Conservation (phyloP, 2,329 filamentous ascomycete genomes). For the Stagonosporopsis chrysanthemi region DNA sequence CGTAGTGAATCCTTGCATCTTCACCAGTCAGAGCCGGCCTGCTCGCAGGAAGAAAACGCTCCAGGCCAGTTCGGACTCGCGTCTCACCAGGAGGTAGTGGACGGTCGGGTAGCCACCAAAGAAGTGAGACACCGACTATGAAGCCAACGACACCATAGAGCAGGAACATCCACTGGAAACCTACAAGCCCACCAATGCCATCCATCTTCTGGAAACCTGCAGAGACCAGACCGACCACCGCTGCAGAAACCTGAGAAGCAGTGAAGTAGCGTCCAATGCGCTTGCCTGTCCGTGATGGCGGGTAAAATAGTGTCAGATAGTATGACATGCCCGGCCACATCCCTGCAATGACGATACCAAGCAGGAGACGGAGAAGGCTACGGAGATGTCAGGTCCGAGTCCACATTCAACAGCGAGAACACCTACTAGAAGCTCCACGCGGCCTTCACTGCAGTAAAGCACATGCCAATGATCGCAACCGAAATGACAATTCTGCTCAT, state of each 20-base stretch:
- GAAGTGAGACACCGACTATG: conserved; percentile 72
- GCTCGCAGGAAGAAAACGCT: conserved; percentile 71
- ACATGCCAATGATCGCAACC: conserved; percentile 82
- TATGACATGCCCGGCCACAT: conserved; percentile 98
- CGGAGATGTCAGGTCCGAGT: background rate
- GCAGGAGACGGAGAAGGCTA: conserved; percentile 78
- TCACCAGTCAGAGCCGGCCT: conserved; percentile 76
- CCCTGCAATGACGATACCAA: conserved; percentile 87
- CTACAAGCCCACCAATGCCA: conserved; percentile 74
- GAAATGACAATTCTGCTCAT: conserved; percentile 91
- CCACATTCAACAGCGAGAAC: background rate
- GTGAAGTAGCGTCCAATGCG: conserved; percentile 91
- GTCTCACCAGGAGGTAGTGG: conserved; percentile 75
- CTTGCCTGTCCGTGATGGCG: conserved; percentile 83
- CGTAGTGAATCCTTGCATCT: conserved; percentile 83
- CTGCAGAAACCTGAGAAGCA: conserved; percentile 85
- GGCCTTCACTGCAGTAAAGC: conserved; percentile 80
- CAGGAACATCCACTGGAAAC: conserved; percentile 93
- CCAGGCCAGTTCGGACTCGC: conserved; percentile 59
- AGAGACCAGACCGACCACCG: conserved; percentile 87
- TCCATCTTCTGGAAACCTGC: conserved; percentile 95
- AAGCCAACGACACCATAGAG: conserved; percentile 81
- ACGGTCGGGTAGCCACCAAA: conserved; percentile 92
- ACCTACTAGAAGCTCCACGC: conserved; percentile 83
- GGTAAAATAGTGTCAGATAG: conserved; percentile 91